Conservation (phyloP, 176 grass and related monocot genomes). For the Triticum timopheevii region DNA sequence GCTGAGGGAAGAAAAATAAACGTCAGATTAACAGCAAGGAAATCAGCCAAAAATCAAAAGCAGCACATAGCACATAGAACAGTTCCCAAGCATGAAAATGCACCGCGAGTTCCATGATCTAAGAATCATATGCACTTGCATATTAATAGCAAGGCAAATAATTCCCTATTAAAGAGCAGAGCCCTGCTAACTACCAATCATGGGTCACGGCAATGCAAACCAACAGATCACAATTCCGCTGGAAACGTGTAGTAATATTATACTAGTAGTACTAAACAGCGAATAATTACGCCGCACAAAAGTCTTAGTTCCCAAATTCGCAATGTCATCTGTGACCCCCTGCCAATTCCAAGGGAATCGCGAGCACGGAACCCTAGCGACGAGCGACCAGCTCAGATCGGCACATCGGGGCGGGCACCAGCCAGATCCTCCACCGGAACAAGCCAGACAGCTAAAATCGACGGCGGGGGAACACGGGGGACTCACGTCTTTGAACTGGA, state of each 20-base stretch:
- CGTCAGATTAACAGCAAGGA: slow-evolving; percentile 2
- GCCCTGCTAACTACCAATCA: neutral
- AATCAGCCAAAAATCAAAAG: neutral
- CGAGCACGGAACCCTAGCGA: neutral
- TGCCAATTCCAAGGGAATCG: neutral
- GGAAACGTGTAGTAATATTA: neutral
- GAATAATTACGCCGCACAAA: neutral
- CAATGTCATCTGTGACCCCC: slow-evolving; percentile 10
- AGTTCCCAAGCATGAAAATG: neutral
- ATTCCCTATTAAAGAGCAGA: neutral
- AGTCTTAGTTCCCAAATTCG: neutral
- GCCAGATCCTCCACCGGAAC: slow-evolving; percentile 3
- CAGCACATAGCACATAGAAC: neutral
- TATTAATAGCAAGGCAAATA: neutral
- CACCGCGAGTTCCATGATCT: neutral
- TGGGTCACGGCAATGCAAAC: neutral
- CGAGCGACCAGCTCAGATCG: neutral
- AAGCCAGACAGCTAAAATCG: neutral
- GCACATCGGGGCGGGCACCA: no score
- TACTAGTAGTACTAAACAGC: neutral
- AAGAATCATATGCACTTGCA: neutral
- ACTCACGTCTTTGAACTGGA: slow-evolving; percentile 98
- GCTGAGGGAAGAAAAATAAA: slow-evolving; percentile 47
- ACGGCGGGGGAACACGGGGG: neutral
- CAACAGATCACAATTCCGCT: neutral